phyloP scores from a whole-genome alignment of 371 early-diverging fungal species.

The Mucor irregularis region DNA sequence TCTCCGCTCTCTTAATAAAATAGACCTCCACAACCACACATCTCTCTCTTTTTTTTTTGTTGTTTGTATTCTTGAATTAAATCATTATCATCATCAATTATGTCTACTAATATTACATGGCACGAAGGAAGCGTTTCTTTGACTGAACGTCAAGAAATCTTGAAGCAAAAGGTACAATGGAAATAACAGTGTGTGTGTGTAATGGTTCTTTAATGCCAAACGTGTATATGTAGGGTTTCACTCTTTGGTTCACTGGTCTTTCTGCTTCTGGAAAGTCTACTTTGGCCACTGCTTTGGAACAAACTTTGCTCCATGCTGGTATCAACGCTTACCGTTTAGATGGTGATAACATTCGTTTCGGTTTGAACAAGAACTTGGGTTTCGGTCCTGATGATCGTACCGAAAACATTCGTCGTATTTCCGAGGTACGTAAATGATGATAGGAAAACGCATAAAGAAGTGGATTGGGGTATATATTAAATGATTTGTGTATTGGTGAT shows the following conservation, averaged over 20 bases:
- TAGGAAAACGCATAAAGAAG: background rate
- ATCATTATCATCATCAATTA: slow-evolving; percentile 7
- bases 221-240: slow-evolving; percentile 70
- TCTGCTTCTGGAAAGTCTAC: slow-evolving; percentile 95
- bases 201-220: too few relatives aligned
- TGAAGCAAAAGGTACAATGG: slow-evolving; percentile 67
- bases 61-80: background rate
- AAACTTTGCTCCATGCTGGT: slow-evolving; percentile 74
- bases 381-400: slow-evolving; percentile 89
- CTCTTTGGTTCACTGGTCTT: slow-evolving; percentile 94
- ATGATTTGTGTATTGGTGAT: background rate
- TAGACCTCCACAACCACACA: background rate
- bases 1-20: slow-evolving; percentile 10
- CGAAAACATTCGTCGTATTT: slow-evolving; percentile 93
- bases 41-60: slow-evolving; percentile 2
- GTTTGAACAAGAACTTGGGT: slow-evolving; percentile 92
- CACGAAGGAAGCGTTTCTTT: slow-evolving; percentile 79
- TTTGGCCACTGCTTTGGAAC: slow-evolving; percentile 87
- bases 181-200: background rate
- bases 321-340: slow-evolving; percentile 86
- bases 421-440: slow-evolving; percentile 61
- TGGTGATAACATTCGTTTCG: slow-evolving; percentile 95
- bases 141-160: slow-evolving; percentile 70
- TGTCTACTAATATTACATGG: slow-evolving; percentile 91
- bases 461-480: background rate